phyloP scores from a whole-genome alignment of 805 yeast genomes.

The Wickerhamomyces kurtzmanii region DNA sequence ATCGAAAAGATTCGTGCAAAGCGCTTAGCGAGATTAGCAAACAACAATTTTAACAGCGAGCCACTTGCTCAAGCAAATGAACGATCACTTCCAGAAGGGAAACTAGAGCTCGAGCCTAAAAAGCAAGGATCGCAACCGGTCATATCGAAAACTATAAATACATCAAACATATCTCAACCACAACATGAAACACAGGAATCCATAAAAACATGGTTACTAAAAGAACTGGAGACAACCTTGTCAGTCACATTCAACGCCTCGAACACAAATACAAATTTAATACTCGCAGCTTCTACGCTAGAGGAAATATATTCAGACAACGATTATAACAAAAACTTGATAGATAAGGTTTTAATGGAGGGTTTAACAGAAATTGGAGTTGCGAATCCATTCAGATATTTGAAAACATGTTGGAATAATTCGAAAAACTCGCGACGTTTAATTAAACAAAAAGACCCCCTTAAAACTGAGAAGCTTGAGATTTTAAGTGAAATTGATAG shows the following conservation, averaged over 20 bases:
- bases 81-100: too few relatives aligned
- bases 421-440: conserved; percentile 32
- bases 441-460: conserved; percentile 28
- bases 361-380: conserved; percentile 45
- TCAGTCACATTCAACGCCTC: conserved; percentile 13
- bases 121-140: background rate
- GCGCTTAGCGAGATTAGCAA: conserved; percentile 13
- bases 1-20: conserved; percentile 32
- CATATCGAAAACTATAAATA: background rate
- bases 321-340: conserved; percentile 6
- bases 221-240: conserved; percentile 8
- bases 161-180: conserved; percentile 1
- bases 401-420: conserved; percentile 33
- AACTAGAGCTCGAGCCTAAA: too few relatives aligned
- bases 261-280: conserved; percentile 2
- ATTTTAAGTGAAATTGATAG: conserved; percentile 39
- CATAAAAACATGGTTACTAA: conserved; percentile 3
- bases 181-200: conserved; percentile 1
- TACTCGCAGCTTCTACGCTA: conserved; percentile 11
- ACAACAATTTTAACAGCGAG: too few relatives aligned
- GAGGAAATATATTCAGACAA: conserved; percentile 12
- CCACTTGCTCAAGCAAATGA: too few relatives aligned
- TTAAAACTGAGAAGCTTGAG: conserved; percentile 24
- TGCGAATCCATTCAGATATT: conserved; percentile 34
- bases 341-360: conserved; percentile 48